A percentile compares a stretch with the other conserved stretches of the same genome.
Evolutionary conservation across 179 eudicot genomes (phyloP).

Genomic region (Gypsophila paniculata): DNA sequence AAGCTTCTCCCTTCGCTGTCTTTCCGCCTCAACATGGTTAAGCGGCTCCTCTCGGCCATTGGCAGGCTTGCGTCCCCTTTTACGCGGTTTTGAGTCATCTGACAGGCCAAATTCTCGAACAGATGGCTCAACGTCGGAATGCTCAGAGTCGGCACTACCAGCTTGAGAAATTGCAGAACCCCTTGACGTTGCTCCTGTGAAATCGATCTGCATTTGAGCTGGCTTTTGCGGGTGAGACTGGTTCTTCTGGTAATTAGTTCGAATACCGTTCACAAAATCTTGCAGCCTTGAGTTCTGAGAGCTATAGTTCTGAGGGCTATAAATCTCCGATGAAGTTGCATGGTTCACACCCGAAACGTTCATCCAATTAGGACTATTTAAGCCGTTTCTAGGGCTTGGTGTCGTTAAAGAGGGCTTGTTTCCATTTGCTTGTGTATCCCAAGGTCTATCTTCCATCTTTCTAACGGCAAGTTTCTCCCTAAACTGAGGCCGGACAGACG

Average conservation of each 20-base stretch:
- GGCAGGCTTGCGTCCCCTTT: constrained; percentile 83
- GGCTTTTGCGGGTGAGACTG: constrained; percentile 51
- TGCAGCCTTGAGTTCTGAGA: constrained; percentile 35
- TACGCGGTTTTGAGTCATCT: constrained; percentile 59
- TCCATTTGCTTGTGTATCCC: constrained; percentile 43
- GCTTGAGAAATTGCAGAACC: constrained; percentile 37
- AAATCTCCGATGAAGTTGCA: constrained; percentile 32
- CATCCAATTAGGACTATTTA: constrained; percentile 41
- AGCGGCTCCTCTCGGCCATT: constrained; percentile 85
- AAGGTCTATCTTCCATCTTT: constrained; percentile 53
- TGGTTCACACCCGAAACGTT: constrained; percentile 39
- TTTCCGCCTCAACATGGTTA: constrained; percentile 91
- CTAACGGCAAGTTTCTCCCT: constrained; percentile 69
- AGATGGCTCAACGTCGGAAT: constrained; percentile 52
- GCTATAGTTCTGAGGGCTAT: constrained; percentile 34
- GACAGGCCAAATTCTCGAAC: constrained; percentile 36
- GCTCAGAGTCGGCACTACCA: constrained; percentile 46
- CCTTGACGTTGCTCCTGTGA: constrained; percentile 53
- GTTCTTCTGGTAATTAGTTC: constrained; percentile 42
- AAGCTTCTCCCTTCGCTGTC: constrained; percentile 75
- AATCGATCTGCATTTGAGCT: constrained; percentile 63
- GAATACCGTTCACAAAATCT: constrained; percentile 38
- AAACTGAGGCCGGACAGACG: constrained; percentile 32
- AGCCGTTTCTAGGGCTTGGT: constrained; percentile 36
- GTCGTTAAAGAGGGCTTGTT: constrained; percentile 33